Conservation (phyloP, 768 basidiomycete species). For the Rubroboletus satanas region DNA sequence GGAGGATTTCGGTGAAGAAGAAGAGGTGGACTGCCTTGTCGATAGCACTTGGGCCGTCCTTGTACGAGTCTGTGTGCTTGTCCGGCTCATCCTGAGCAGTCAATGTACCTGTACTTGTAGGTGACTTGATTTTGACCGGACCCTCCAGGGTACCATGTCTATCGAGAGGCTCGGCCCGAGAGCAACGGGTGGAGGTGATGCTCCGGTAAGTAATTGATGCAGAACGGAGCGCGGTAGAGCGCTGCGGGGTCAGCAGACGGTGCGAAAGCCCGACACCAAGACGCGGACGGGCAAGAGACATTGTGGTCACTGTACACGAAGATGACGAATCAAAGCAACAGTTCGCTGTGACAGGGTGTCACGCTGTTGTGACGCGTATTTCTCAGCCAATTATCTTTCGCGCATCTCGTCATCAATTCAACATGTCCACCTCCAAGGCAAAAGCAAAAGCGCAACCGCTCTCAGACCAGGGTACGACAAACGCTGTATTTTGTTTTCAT, state of each 20-base stretch:
- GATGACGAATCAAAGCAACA: conserved; percentile 14
- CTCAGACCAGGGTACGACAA: conserved; percentile 65
- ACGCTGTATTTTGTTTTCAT: conserved; percentile 5
- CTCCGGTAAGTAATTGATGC: conserved; percentile 45
- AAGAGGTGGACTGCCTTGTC: conserved; percentile 96
- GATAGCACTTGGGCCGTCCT: conserved; percentile 79
- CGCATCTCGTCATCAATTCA: conserved; percentile 7
- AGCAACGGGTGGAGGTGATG: conserved; percentile 23
- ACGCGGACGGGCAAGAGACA: conserved; percentile 56
- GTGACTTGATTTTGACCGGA: conserved; percentile 31
- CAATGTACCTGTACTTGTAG: conserved; percentile 30
- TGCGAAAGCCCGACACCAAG: conserved; percentile 51
- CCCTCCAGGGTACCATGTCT: conserved; percentile 20
- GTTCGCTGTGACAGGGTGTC: conserved; percentile 25
- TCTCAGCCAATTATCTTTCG: conserved; percentile 26
- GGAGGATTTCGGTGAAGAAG: conserved; percentile 97
- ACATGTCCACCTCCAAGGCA: conserved; percentile 53
- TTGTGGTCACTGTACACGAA: conserved; percentile 30
- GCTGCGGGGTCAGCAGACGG: conserved; percentile 32
- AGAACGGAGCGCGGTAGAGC: conserved; percentile 31
- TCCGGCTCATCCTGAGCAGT: conserved; percentile 42
- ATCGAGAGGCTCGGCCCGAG: conserved; percentile 19
- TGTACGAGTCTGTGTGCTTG: conserved; percentile 63
- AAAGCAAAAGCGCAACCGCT: conserved; percentile 57
- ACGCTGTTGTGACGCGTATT: conserved; percentile 22